Conservation (phyloP, 306 rosid species). For the Cercis canadensis region DNA sequence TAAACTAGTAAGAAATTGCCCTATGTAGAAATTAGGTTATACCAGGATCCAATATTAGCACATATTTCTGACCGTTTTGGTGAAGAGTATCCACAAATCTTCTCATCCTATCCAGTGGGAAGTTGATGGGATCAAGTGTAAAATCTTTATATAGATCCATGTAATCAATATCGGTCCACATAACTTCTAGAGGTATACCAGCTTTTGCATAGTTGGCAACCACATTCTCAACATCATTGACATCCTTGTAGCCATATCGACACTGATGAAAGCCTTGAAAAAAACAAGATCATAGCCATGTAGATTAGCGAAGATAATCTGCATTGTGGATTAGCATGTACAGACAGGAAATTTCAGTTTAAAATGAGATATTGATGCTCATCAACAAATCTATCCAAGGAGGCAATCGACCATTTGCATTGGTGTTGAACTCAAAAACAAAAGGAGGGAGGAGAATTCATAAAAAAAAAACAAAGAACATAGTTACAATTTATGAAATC, state of each 20-base stretch:
- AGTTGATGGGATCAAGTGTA: conserved; percentile 86
- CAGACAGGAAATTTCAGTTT: conserved; percentile 16
- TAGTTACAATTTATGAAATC: too few relatives aligned
- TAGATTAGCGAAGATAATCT: conserved; percentile 21
- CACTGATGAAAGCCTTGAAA: conserved; percentile 88
- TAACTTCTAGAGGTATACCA: conserved; percentile 82
- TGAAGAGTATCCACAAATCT: conserved; percentile 65
- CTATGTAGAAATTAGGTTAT: background rate
- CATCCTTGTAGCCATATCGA: conserved; percentile 80
- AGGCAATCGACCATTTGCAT: too few relatives aligned
- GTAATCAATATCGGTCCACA: conserved; percentile 96
- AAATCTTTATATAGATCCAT: conserved; percentile 90
- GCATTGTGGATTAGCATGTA: background rate
- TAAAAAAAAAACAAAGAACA: too few relatives aligned
- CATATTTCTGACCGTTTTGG: conserved; percentile 80
- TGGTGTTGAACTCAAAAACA: too few relatives aligned
- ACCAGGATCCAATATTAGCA: conserved; percentile 88
- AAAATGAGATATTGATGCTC: background rate
- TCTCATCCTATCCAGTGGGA: conserved; percentile 68
- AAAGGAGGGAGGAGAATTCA: too few relatives aligned
- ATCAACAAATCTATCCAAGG: too few relatives aligned
- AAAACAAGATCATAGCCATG: conserved; percentile 8
- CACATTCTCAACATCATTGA: conserved; percentile 64
- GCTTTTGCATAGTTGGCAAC: conserved; percentile 78
- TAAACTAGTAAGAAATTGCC: too few relatives aligned